Evolutionary conservation across 768 basidiomycete species (phyloP).

Genomic region (Crassisporium funariophilum): DNA sequence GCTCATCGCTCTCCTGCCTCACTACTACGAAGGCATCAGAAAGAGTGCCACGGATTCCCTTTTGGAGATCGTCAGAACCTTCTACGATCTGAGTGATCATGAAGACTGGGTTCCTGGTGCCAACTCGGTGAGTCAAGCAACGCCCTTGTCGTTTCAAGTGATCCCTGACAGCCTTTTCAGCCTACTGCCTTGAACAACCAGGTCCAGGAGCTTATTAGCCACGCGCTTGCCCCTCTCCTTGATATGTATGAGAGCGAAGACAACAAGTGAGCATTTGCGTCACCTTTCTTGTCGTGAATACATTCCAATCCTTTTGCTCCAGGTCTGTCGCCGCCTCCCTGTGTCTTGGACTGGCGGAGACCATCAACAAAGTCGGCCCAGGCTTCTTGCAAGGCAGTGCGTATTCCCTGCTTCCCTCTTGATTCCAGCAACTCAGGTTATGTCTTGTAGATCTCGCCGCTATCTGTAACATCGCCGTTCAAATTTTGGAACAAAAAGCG

Average conservation of each 20-base stretch:
- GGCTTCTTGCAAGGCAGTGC: conserved; percentile 78
- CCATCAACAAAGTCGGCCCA: conserved; percentile 90
- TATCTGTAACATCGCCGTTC: conserved; percentile 78
- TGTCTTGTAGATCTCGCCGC: conserved; percentile 60
- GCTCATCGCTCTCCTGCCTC: conserved; percentile 76
- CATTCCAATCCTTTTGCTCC: conserved; percentile 23
- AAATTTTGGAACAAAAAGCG: conserved; percentile 92
- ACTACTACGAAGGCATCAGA: conserved; percentile 98
- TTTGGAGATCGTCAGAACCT: conserved; percentile 85
- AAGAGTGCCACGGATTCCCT: conserved; percentile 90
- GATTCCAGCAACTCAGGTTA: conserved; percentile 1
- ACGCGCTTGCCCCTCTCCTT: conserved; percentile 72
- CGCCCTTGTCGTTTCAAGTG: background rate
- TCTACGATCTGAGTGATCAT: conserved; percentile 85
- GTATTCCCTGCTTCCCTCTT: conserved; percentile 25
- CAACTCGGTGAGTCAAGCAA: conserved; percentile 49
- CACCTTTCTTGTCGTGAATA: conserved; percentile 10
- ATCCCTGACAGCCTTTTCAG: conserved; percentile 7
- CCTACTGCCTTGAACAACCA: conserved; percentile 56
- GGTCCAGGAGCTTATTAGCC: conserved; percentile 79
- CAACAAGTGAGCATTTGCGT: conserved; percentile 88
- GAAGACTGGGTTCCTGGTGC: conserved; percentile 83
- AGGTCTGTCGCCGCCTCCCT: conserved; percentile 88
- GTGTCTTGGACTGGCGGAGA: conserved; percentile 88
- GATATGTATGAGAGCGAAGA: conserved; percentile 95